phyloP scores from a whole-genome alignment of 352 stramenopile genomes.

The Pythium brachiatum region DNA sequence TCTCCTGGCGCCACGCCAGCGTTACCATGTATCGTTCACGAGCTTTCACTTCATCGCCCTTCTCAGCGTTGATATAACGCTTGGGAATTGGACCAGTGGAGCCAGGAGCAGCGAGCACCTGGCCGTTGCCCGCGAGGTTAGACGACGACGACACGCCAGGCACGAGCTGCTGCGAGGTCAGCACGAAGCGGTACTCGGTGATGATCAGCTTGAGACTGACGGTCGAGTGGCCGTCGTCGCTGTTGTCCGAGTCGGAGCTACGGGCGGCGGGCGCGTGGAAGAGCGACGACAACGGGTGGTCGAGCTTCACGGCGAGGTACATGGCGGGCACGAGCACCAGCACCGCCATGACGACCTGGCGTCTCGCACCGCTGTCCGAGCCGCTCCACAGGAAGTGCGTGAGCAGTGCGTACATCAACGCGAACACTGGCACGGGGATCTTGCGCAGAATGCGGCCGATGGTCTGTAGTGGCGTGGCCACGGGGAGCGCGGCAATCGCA shows the following conservation, averaged over 20 bases:
- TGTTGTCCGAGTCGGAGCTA: conserved; percentile 14
- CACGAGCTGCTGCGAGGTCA: neutral
- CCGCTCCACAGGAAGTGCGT: conserved; percentile 57
- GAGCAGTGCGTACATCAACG: conserved; percentile 65
- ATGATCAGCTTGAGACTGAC: conserved; percentile 72
- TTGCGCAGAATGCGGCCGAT: conserved; percentile 21
- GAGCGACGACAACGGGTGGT: conserved; percentile 67
- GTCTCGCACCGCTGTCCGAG: conserved; percentile 29
- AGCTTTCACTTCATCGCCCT: conserved; percentile 65
- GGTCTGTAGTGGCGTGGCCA: conserved; percentile 13
- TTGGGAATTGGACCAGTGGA: conserved; percentile 32
- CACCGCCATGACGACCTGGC: conserved; percentile 53
- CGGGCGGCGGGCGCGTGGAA: conserved; percentile 42
- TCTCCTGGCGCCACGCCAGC: conserved; percentile 72
- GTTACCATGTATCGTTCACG: conserved; percentile 70
- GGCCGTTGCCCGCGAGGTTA: conserved; percentile 10
- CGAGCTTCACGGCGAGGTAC: conserved; percentile 69
- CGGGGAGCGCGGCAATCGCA: conserved; percentile 12
- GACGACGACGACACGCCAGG: neutral
- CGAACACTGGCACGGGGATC: conserved; percentile 66
- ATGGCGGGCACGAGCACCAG: conserved; percentile 60
- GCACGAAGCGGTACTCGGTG: conserved; percentile 64
- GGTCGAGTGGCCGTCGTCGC: conserved; percentile 4
- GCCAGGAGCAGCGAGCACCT: conserved; percentile 5
- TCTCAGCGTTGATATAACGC: conserved; percentile 76